Percentiles rank a stretch among this genome's conserved stretches.
Conservation (phyloP, 495 filamentous ascomycete genomes). For the Hypoxylon lienhwacheense region DNA sequence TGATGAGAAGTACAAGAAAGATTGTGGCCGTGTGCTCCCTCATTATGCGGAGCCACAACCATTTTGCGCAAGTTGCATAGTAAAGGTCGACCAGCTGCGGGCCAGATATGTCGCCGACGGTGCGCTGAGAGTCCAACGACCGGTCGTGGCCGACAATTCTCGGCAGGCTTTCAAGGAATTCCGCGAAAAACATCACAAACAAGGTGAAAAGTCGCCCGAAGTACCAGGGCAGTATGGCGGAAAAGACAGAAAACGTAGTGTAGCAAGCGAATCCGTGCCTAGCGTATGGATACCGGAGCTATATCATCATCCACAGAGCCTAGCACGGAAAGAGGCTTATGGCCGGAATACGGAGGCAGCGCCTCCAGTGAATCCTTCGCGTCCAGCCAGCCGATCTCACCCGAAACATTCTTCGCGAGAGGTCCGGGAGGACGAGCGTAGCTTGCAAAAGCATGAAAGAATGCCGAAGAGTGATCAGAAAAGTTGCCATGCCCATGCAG, state of each 20-base stretch:
- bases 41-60: conserved; percentile 12
- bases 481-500: not conserved
- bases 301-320: conserved; percentile 21
- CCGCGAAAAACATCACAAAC: conserved; percentile 5
- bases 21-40: conserved; percentile 33
- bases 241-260: not conserved
- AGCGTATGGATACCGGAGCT: conserved; percentile 30
- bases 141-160: conserved; percentile 5
- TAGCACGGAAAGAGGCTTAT: conserved; percentile 16
- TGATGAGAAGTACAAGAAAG: conserved; percentile 8
- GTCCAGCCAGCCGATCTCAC: not conserved
- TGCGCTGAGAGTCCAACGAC: conserved; percentile 23
- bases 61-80: conserved; percentile 25
- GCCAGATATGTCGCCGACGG: conserved; percentile 22
- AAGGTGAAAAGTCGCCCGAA: not conserved
- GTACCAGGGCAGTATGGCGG: not conserved
- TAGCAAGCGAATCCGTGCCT: not conserved
- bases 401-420: not conserved
- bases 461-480: not conserved
- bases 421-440: too few species aligned
- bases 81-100: conserved; percentile 6
- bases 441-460: not conserved
- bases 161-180: not conserved
- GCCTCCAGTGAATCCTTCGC: conserved; percentile 15
- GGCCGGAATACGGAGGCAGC: conserved; percentile 8